phyloP scores from a whole-genome alignment of 306 rosid genomes.

The Cucumis sativus region Cucumber_9930_V3 NC_026659.2:8125501-8126000 shows the following conservation, averaged over 20 bases:
- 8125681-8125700: not conserved
- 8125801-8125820: too few relatives aligned
- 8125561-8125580: constrained; percentile 24
- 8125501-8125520: not conserved
- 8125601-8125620: constrained; percentile 96
- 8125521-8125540: not conserved
- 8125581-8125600: constrained; percentile 99
- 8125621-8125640: constrained; percentile 97
- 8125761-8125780: too few relatives aligned
- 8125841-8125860: too few relatives aligned
- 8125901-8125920: too few relatives aligned
- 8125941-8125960: not conserved
- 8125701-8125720: not conserved
- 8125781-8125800: too few relatives aligned
- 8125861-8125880: too few relatives aligned
- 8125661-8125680: not conserved
- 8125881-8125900: too few relatives aligned
- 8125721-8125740: too few relatives aligned
- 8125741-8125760: too few relatives aligned
- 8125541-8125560: not conserved
- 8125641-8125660: constrained; percentile 48
- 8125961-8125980: not conserved
- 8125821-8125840: too few relatives aligned
- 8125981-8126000: not conserved
- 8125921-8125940: too few relatives aligned